Conservation (phyloP, 164 flowering plant species). For the Dillenia turbinata region DNA sequence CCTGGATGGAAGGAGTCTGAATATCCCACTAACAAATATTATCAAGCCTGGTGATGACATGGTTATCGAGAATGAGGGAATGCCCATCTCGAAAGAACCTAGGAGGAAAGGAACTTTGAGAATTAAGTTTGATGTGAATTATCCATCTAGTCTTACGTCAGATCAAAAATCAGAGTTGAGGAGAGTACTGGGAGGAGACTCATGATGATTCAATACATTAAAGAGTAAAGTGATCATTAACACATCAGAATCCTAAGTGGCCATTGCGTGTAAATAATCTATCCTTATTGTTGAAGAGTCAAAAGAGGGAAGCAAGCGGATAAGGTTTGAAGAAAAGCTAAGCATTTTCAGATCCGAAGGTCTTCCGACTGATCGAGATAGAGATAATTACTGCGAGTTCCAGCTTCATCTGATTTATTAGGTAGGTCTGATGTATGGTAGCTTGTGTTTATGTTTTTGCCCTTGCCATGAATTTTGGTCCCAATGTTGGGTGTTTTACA, state of each 20-base stretch:
- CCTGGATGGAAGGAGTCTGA: conserved; percentile 68
- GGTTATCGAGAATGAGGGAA: conserved; percentile 74
- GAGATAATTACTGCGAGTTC: not conserved
- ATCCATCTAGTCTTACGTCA: conserved; percentile 69
- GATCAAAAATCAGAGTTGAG: conserved; percentile 69
- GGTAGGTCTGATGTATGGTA: too few species aligned
- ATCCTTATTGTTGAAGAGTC: conserved; percentile 16
- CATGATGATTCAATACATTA: conserved; percentile 11
- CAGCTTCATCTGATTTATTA: not conserved
- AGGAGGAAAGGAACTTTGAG: conserved; percentile 72
- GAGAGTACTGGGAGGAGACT: conserved; percentile 61
- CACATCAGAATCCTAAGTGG: conserved; percentile 10
- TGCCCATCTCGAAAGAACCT: conserved; percentile 89
- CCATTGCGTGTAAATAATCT: conserved; percentile 26
- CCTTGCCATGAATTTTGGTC: too few species aligned
- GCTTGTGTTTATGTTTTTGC: too few species aligned
- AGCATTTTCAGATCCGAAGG: not conserved
- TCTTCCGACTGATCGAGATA: not conserved
- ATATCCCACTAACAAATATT: conserved; percentile 52
- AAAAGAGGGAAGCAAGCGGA: conserved; percentile 20
- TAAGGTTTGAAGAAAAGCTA: not conserved
- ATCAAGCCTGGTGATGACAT: conserved; percentile 72
- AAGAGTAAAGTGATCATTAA: conserved; percentile 1
- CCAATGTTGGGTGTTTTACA: too few species aligned
- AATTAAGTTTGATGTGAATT: conserved; percentile 68